Evolutionary conservation across 257 asterid genomes (phyloP), one percentile per base, ranked within the genome.

Genomic region (Fraxinus anomala): DNA sequence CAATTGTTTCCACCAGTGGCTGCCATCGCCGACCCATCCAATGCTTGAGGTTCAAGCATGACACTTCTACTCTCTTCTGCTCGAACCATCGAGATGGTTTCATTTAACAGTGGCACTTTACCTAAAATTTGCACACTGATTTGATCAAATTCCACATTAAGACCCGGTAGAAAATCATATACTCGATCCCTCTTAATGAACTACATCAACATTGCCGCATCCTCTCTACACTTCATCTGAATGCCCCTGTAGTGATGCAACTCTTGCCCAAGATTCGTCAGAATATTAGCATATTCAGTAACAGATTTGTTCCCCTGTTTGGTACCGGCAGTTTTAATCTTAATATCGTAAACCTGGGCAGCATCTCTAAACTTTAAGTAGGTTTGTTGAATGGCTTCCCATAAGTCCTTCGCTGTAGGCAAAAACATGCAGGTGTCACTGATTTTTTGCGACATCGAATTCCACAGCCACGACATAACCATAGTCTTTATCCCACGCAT

Each of bases 331-430:
- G 49, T 74, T 39, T 74, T 49, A 21, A 33, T 28, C 59, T 54
- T 54, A 7, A 74, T 56, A 26, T 74, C 70, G 30, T 75, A 75
- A 9, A 75, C 26, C 42, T 56, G 54, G 17, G 72, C 70, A 9
- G 21, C 49, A 17, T 75, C 72, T 1, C 16, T 4, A 5, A 28
- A 23, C 71, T 56, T 75, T 4, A 59, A 75, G 19, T 31, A 59
- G 44, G 49, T 75, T 59, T 75, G 78, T 30, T 61, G 11, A 19
- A 75, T 1, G 8, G 54, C 11, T 6, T 75, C 78, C 78, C 56
- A 75, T 3, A 59, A 19, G 17, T 59, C 78, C 68, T 75, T 74
- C 2, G 78, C 26, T 10, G 12, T 26, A 17, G 21, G 21, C 5
- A 54, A 56, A 31, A 74, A 49, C 70, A 74, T 74, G 16, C 42